Percentiles rank a stretch among this genome's conserved stretches.
phyloP scores from a whole-genome alignment of 257 asterid species.

The Przewalskia tangutica region DNA sequence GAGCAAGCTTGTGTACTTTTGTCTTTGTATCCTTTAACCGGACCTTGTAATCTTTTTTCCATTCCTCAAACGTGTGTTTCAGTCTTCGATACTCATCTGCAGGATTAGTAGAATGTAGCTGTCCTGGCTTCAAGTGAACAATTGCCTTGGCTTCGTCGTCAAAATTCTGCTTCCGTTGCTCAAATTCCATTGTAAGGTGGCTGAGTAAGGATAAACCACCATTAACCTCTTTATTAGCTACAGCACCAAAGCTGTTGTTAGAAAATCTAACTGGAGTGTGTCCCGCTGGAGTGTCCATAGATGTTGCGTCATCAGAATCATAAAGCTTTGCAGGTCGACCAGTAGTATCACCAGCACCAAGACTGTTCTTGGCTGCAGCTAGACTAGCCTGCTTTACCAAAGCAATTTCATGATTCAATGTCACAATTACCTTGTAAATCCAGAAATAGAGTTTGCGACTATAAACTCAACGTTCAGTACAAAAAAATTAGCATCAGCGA shows the following conservation, averaged over 20 bases:
- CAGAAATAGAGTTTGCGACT: neutral
- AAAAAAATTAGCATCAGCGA: neutral
- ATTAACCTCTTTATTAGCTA: conserved; percentile 26
- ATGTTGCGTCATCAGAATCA: conserved; percentile 53
- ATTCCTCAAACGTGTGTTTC: conserved; percentile 46
- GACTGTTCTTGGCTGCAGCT: conserved; percentile 57
- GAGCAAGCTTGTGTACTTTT: conserved; percentile 31
- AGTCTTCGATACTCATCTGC: conserved; percentile 40
- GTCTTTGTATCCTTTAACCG: conserved; percentile 56
- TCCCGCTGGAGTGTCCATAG: conserved; percentile 58
- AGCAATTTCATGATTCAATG: neutral
- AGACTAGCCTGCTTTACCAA: conserved; percentile 48
- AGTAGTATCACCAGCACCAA: conserved; percentile 26
- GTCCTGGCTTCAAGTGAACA: conserved; percentile 33
- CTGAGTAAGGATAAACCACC: conserved; percentile 26
- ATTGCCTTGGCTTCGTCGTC: conserved; percentile 44
- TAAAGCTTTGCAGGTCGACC: conserved; percentile 31
- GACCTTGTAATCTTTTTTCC: conserved; percentile 60
- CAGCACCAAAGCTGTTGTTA: conserved; percentile 25
- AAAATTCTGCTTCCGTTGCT: conserved; percentile 39
- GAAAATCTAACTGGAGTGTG: conserved; percentile 41
- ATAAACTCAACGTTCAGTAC: neutral
- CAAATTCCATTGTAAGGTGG: conserved; percentile 60
- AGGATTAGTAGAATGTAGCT: conserved; percentile 15
- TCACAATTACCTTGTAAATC: neutral